Base-by-base conservation (phyloP, 768 basidiomycete species). In the Serpula lacrymans region DNA sequence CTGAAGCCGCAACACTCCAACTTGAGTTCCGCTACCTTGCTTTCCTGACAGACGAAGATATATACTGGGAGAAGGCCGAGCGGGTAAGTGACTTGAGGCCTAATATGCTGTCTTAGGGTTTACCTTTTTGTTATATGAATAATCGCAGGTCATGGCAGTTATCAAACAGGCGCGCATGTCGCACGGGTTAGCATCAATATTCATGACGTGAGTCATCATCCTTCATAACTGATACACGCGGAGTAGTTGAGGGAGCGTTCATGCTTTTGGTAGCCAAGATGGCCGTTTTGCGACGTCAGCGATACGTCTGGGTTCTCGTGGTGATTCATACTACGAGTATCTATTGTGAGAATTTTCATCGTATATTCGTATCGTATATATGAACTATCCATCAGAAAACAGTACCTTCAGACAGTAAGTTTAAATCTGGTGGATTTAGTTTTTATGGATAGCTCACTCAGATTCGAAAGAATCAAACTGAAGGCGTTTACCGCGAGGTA, bases 271-370 rank as follows among this genome's bases (percentile, higher is more conserved):
- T 45, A 83, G 82, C 20, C 69, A 64, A 22, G 65, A 56, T 31
- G 81, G 82, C 14, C 66, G 61, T 39, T 84, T 80, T 47, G 61
- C 80, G 14, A 64, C 77, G 18, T 81, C 86, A 10, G 77, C 85
- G 13, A 87, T 98, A 47, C 81, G 93, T 10, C 75, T 98, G 16
- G 94, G 94, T 20, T 92, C 92, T 24, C 75, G 92, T 30, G 94
- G 85, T 22, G 94, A 98, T 59, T 92, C 89, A 2, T 97, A 83
- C 64, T 98, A 96, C 56, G 94, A 95, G 60, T 92, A 94, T 55
- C 63, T 92, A 12, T 55, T 93, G 85, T 88, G 46, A 66, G 78
- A 60, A 8, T 26, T 24, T 17, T 35, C 16, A 17, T n/a, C 13
- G 8, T 34, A 18, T 11, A 37, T 35, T 30, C 12, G 22, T 37